Conservation (phyloP, 2,329 filamentous ascomycete species). For the Didymellaceae sp. region DNA sequence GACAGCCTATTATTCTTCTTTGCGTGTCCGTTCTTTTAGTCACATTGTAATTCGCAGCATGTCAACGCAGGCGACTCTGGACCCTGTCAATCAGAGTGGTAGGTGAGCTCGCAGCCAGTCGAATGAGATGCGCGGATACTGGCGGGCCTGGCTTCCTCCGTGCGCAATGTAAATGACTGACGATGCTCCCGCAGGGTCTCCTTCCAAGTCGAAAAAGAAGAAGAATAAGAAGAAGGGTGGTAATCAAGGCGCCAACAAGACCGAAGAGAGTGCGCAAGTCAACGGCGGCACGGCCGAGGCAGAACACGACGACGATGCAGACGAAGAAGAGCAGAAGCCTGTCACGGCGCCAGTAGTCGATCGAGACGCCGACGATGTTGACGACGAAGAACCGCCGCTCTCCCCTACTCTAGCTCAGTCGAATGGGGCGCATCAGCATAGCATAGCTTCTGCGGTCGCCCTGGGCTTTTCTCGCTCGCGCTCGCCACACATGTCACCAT, state of each 20-base stretch:
- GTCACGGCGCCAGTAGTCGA: slow-evolving; percentile 28
- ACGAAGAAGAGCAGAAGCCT: slow-evolving; percentile 39
- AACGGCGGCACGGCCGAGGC: slow-evolving; percentile 37
- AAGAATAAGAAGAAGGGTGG: slow-evolving; percentile 49
- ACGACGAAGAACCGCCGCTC: slow-evolving; percentile 42
- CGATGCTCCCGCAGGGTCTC: slow-evolving; percentile 27
- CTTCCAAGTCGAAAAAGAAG: slow-evolving; percentile 50
- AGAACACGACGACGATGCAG: slow-evolving; percentile 39
- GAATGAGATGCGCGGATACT: slow-evolving; percentile 11
- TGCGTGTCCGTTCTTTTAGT: slow-evolving; percentile 1
- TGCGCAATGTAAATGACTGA: slow-evolving; percentile 21
- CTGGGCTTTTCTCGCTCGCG: slow-evolving; percentile 46
- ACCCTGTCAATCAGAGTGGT: slow-evolving; percentile 45
- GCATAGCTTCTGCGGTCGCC: slow-evolving; percentile 47
- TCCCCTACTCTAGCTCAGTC: slow-evolving; percentile 37
- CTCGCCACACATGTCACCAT: slow-evolving; percentile 43
- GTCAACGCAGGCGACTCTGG: slow-evolving; percentile 36
- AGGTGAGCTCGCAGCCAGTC: slow-evolving; percentile 39
- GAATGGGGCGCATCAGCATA: slow-evolving; percentile 43
- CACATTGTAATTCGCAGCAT: slow-evolving; percentile 24
- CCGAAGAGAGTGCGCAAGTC: slow-evolving; percentile 34
- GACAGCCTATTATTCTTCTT: slow-evolving; percentile 15
- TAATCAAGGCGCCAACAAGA: slow-evolving; percentile 27
- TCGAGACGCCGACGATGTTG: slow-evolving; percentile 44
- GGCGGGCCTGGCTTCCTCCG: neutral